A percentile compares a stretch with the other conserved stretches of the same genome.
Evolutionary conservation across 2,329 filamentous ascomycete genomes (phyloP).

Genomic region (Penicillium sp.): DNA sequence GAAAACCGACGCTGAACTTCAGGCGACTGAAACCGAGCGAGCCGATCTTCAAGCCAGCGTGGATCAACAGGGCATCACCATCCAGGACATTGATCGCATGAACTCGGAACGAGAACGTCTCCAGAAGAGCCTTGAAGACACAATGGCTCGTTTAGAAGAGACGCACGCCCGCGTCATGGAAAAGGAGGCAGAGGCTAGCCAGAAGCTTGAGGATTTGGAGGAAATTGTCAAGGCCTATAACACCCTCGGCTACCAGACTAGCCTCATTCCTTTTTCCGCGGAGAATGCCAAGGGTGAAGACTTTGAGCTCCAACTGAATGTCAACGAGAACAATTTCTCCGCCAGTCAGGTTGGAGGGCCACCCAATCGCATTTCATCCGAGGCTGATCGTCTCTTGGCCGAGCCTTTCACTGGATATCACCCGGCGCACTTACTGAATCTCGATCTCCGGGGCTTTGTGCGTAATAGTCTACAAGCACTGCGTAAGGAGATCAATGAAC

Average conservation of each 20-base stretch:
- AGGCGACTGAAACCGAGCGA: slow-evolving; percentile 80
- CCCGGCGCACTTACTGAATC: slow-evolving; percentile 80
- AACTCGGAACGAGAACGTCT: slow-evolving; percentile 90
- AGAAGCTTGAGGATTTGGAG: slow-evolving; percentile 89
- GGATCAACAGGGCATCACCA: slow-evolving; percentile 90
- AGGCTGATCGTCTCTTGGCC: slow-evolving; percentile 75
- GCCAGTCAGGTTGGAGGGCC: slow-evolving; percentile 57
- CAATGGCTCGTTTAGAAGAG: slow-evolving; percentile 75
- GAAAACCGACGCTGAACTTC: slow-evolving; percentile 71
- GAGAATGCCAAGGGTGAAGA: slow-evolving; percentile 80
- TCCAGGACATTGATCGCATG: slow-evolving; percentile 99
- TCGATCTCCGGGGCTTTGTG: slow-evolving; percentile 80
- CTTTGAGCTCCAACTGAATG: slow-evolving; percentile 80
- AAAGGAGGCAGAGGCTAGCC: slow-evolving; percentile 82
- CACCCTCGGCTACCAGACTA: slow-evolving; percentile 88
- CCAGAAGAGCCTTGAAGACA: slow-evolving; percentile 81
- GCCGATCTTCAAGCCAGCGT: slow-evolving; percentile 77
- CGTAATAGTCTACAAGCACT: slow-evolving; percentile 76
- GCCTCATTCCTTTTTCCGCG: slow-evolving; percentile 80
- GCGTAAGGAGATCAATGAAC: slow-evolving; percentile 88
- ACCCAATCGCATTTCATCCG: slow-evolving; percentile 48
- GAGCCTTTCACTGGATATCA: slow-evolving; percentile 85
- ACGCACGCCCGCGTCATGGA: slow-evolving; percentile 78
- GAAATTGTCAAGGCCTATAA: slow-evolving; percentile 88
- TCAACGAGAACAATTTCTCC: slow-evolving; percentile 78